Conservation (phyloP, 768 basidiomycete genomes). For the Gloeophyllum trabeum region DNA sequence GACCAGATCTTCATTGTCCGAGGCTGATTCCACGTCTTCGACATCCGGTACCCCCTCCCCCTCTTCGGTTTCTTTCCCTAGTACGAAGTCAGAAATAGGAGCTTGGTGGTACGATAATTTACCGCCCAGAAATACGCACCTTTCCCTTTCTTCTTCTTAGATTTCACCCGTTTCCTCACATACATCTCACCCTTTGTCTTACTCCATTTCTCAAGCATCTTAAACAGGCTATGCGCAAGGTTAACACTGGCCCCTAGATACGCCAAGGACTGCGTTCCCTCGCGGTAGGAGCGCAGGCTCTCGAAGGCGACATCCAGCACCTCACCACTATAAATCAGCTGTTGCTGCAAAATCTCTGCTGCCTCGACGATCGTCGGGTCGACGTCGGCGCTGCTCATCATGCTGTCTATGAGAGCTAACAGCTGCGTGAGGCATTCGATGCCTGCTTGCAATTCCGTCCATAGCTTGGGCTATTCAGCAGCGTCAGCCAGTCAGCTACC, state of each 20-base stretch:
- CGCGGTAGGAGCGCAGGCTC: constrained; percentile 66
- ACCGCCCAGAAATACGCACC: constrained; percentile 13
- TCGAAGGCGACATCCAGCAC: constrained; percentile 82
- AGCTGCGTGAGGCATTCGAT: constrained; percentile 92
- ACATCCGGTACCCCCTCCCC: constrained; percentile 60
- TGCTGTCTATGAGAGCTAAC: constrained; percentile 76
- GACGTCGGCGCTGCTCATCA: constrained; percentile 44
- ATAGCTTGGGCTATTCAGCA: constrained; percentile 66
- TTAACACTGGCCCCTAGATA: constrained; percentile 84
- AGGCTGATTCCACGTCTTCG: constrained; percentile 55
- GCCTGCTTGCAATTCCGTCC: constrained; percentile 91
- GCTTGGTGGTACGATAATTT: constrained; percentile 2
- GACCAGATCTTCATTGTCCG: constrained; percentile 51
- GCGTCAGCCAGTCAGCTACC: constrained; percentile 3
- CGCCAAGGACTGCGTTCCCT: constrained; percentile 64
- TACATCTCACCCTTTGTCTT: constrained; percentile 66
- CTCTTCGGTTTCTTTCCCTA: constrained; percentile 29
- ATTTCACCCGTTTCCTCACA: constrained; percentile 51
- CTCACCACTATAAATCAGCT: constrained; percentile 92
- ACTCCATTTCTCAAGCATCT: constrained; percentile 83
- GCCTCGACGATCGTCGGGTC: constrained; percentile 56
- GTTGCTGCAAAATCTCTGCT: constrained; percentile 73
- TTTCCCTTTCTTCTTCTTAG: constrained; percentile 39
- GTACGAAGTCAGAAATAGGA: constrained; percentile 6
- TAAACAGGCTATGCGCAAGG: constrained; percentile 75